Percentiles rank a stretch among this genome's conserved stretches.
phyloP scores from a whole-genome alignment of 2,329 filamentous ascomycete species.

The Pseudophaeomoniella oleicola region DNA sequence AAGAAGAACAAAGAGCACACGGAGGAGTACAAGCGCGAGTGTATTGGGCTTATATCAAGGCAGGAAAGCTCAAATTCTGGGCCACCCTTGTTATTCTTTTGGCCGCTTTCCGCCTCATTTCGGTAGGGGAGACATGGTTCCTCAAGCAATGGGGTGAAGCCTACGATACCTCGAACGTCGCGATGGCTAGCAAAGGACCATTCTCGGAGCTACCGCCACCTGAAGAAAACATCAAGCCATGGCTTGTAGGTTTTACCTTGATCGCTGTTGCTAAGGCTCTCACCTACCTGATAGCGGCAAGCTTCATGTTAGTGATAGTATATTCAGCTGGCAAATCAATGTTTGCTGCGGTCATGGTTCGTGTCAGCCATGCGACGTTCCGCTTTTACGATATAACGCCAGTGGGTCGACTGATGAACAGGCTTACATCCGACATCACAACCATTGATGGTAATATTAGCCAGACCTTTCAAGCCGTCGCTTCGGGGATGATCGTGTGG shows the following conservation, averaged over 20 bases:
- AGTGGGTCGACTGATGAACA: conserved; percentile 80
- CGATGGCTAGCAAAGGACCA: conserved; percentile 12
- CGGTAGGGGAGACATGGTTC: conserved; percentile 61
- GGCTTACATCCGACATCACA: conserved; percentile 78
- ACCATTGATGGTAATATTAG: conserved; percentile 81
- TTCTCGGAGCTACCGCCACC: conserved; percentile 51
- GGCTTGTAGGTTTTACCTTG: conserved; percentile 56
- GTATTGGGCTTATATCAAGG: conserved; percentile 76
- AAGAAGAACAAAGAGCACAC: conserved; percentile 59
- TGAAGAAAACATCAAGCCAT: conserved; percentile 51
- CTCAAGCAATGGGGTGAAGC: conserved; percentile 78
- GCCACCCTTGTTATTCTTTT: conserved; percentile 47
- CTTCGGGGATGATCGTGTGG: conserved; percentile 58
- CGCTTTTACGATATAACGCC: conserved; percentile 86
- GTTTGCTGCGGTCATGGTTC: conserved; percentile 57
- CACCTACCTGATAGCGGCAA: conserved; percentile 45
- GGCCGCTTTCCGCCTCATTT: conserved; percentile 45
- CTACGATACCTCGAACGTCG: conserved; percentile 32
- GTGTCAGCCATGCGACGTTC: conserved; percentile 68
- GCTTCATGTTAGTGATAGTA: conserved; percentile 60
- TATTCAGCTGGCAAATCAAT: conserved; percentile 64
- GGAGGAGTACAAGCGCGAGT: conserved; percentile 62
- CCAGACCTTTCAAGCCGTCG: conserved; percentile 54
- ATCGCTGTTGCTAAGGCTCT: conserved; percentile 49
- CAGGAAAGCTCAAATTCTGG: conserved; percentile 66